phyloP scores from a whole-genome alignment of 306 rosid genomes.

The Trifolium dubium region DNA sequence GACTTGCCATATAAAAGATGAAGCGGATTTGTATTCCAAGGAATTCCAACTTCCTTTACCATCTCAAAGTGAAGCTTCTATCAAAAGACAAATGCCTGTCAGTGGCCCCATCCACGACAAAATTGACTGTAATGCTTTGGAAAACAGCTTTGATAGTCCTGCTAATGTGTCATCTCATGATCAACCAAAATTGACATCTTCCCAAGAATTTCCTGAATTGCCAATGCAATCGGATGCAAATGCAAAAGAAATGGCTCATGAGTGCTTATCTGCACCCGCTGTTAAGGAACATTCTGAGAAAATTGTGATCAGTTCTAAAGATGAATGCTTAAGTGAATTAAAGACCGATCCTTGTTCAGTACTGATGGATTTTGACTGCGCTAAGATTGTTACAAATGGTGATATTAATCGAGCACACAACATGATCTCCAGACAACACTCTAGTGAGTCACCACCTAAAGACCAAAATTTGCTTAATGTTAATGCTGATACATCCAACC shows the following conservation, averaged over 20 bases:
- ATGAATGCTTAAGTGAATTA: slow-evolving; percentile 12
- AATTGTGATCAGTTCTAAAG: slow-evolving; percentile 12
- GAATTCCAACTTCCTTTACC: slow-evolving; percentile 30
- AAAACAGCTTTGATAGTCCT: slow-evolving; percentile 34
- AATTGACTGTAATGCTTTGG: slow-evolving; percentile 40
- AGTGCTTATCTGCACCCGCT: slow-evolving; percentile 38
- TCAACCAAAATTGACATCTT: slow-evolving; percentile 35
- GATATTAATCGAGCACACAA: slow-evolving; percentile 27
- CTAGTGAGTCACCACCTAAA: slow-evolving; percentile 23
- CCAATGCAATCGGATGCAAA: slow-evolving; percentile 34
- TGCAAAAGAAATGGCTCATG: slow-evolving; percentile 24
- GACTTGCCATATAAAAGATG: slow-evolving; percentile 3
- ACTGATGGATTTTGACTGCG: slow-evolving; percentile 13
- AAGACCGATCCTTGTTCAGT: slow-evolving; percentile 5
- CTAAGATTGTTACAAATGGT: slow-evolving; percentile 36
- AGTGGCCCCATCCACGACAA: slow-evolving; percentile 18
- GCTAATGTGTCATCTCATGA: slow-evolving; percentile 39
- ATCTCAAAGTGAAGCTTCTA: slow-evolving; percentile 38
- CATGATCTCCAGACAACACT: neutral
- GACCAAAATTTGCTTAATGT: slow-evolving; percentile 29
- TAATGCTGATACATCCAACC: slow-evolving; percentile 12
- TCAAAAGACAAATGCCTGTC: slow-evolving; percentile 10
- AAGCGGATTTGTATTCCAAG: slow-evolving; percentile 18
- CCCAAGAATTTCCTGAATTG: slow-evolving; percentile 29
- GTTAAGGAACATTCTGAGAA: slow-evolving; percentile 40